A percentile compares a stretch with the other conserved stretches of the same genome.
phyloP scores from a whole-genome alignment of 2,329 filamentous ascomycete genomes.

The Fusarium torulosum region DNA sequence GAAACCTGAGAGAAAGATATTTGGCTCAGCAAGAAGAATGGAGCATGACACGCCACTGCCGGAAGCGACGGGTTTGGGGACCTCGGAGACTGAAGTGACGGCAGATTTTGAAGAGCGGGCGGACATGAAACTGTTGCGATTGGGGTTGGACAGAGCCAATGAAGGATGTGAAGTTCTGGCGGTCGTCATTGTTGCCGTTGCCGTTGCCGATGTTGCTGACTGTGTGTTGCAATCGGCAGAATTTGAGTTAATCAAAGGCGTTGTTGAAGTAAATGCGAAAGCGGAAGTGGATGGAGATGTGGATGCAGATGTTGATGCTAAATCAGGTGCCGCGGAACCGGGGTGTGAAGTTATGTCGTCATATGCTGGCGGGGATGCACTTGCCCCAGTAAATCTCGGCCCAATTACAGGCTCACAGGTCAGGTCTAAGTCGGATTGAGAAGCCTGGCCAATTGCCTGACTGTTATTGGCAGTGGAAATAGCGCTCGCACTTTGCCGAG shows the following conservation, averaged over 20 bases:
- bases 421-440: slow-evolving; percentile 29
- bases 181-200: slow-evolving; percentile 40
- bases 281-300: slow-evolving; percentile 35
- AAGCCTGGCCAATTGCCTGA: slow-evolving; percentile 30
- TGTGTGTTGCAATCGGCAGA: slow-evolving; percentile 38
- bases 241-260: slow-evolving; percentile 32
- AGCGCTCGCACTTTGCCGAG: slow-evolving; percentile 29
- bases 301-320: slow-evolving; percentile 38
- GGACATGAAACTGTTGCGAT: slow-evolving; percentile 65
- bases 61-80: slow-evolving; percentile 80
- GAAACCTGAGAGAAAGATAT: slow-evolving; percentile 82
- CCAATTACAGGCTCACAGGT: slow-evolving; percentile 40
- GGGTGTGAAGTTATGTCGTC: slow-evolving; percentile 46
- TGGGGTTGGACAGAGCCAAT: slow-evolving; percentile 47
- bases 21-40: slow-evolving; percentile 82
- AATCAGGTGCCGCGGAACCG: slow-evolving; percentile 45
- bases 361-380: slow-evolving; percentile 49
- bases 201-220: background rate
- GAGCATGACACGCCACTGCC: slow-evolving; percentile 81
- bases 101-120: slow-evolving; percentile 64
- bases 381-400: slow-evolving; percentile 39
- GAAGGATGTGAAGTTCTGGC: slow-evolving; percentile 40
- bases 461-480: slow-evolving; percentile 24
- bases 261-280: slow-evolving; percentile 10
- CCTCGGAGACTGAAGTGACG: slow-evolving; percentile 66